Conservation (phyloP, 2,329 filamentous ascomycete species). For the Zymoseptoria pseudotritici region DNA sequence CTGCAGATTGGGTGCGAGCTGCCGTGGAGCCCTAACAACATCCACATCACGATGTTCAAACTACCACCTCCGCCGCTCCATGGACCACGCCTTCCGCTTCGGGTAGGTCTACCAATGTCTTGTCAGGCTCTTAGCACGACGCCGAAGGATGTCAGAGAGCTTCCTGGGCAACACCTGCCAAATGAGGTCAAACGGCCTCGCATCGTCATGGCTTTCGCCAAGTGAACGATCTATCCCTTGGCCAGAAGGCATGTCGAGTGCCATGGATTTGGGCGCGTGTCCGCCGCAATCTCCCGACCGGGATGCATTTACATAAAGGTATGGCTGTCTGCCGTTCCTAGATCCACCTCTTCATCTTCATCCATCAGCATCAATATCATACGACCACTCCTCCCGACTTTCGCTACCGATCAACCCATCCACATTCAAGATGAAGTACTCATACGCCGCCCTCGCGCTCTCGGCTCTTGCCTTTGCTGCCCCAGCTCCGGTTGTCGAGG, state of each 20-base stretch:
- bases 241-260: not conserved
- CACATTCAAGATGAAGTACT: slow-evolving; percentile 17
- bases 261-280: no score
- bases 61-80: not conserved
- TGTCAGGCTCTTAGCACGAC: not conserved
- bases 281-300: not conserved
- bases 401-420: not conserved
- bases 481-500: slow-evolving; percentile 7
- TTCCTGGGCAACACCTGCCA: not conserved
- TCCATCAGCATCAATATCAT: not conserved
- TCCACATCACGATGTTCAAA: not conserved
- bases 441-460: slow-evolving; percentile 11
- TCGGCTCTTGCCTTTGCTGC: slow-evolving; percentile 12
- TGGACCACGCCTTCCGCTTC: not conserved
- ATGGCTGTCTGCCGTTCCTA: not conserved
- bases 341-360: not conserved
- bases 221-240: not conserved
- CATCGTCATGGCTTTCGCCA: not conserved
- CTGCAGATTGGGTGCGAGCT: not conserved
- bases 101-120: not conserved
- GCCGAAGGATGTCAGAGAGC: not conserved
- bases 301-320: not conserved
- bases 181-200: not conserved
- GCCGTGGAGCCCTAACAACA: not conserved
- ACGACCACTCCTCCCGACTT: not conserved